Base-by-base conservation (phyloP, 208 protist genomes). In the Acanthamoeba sp. region DNA sequence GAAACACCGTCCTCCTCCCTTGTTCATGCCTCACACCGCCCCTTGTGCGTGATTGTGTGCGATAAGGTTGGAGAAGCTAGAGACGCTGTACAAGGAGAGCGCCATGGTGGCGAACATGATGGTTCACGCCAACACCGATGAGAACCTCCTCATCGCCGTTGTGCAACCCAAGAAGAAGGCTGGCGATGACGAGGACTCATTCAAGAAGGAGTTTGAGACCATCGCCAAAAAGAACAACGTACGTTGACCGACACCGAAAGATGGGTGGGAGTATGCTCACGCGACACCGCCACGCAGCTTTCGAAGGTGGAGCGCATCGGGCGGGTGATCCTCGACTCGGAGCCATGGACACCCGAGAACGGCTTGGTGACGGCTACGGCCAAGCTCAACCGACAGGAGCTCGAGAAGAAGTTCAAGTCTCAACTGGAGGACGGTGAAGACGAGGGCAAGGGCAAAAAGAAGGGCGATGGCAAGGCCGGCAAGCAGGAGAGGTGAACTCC, bases 341-440 rank as follows among this genome's bases (percentile, higher is more conserved):
- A 73, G 42, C 27, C 18, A 40, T 93, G 88, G 88, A 93, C 88
- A 5, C 64, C 57, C 57, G 88, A 93, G 64, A 93, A 93, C 64
- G 62, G 36, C 14, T 16, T 93, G 38, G n/a, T 93, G 36, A 93
- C 88, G 14, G 64, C 88, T 22, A 80, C 88, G 5, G n/a, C 40
- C n/a, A 93, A 93, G 42, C 88, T 93, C 42, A 93, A 93, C 40
- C 57, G 88, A 2, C 88, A 76, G 64, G 29, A 38, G 29, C 24
- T 93, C 32, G 40, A 93, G 62, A 80, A 76, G 40, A 52, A 93
- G 64, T 93, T 80, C 64, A 48, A 90, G 55, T 42, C 59, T 12
- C 55, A 90, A 36, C 57, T 90, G n/a, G n/a, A 85, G 22, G 76
- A n/a, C n/a, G 59, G 59, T 20, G 59, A 62, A 4, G 55, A 27